These are phyloP conservation scores for Golubevia sp. DNA, from an alignment of 1,284 basidiomycete genomes.

Conservation along the genomic window DNA sequence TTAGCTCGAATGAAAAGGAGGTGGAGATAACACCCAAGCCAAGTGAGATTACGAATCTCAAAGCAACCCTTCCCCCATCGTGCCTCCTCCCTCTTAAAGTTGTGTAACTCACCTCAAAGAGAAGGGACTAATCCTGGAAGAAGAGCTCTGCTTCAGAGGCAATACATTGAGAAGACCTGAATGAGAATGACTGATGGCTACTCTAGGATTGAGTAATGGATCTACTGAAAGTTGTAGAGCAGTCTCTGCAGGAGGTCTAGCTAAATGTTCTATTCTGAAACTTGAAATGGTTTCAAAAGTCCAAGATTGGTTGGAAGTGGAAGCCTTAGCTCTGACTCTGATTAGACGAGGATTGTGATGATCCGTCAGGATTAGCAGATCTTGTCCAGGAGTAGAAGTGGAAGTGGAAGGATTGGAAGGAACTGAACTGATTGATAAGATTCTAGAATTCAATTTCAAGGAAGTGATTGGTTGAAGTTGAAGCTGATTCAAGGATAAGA, in stretches of 20 bases:
- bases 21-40: no score
- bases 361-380: conserved; percentile 37
- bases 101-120: conserved; percentile 9
- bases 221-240: conserved; percentile 23
- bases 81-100: no score
- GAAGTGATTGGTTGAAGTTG: no score
- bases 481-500: no score
- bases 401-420: no score
- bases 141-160: conserved; percentile 17
- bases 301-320: conserved; percentile 2
- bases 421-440: no score
- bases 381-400: no score
- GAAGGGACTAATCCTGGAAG: neutral
- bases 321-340: conserved; percentile 7
- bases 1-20: no score
- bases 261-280: conserved; percentile 31
- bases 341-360: conserved; percentile 35
- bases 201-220: conserved; percentile 7
- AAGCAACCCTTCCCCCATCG: no score
- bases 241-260: conserved; percentile 34
- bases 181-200: conserved; percentile 30
- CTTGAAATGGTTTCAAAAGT: conserved; percentile 6
- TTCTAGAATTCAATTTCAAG: no score
- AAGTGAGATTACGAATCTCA: neutral
- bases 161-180: conserved; percentile 30